These are phyloP conservation scores for Piper longum DNA, from an alignment of 164 flowering plant genomes.

Conservation along the genomic window DNA sequence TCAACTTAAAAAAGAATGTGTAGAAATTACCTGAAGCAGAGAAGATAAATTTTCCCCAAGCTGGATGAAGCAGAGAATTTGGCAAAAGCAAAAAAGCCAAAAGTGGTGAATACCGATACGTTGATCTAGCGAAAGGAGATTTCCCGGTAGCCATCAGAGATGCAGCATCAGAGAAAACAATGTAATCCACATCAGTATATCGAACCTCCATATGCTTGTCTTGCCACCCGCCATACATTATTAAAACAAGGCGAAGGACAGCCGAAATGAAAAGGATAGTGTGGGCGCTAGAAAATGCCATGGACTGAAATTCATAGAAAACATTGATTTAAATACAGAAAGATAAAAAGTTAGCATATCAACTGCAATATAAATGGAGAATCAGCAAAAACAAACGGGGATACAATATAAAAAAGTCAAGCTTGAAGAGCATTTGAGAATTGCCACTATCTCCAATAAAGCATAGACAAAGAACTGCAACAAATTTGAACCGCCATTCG, in stretches of 20 bases:
- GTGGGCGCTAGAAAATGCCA: conserved; percentile 9
- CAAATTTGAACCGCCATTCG: too few species aligned
- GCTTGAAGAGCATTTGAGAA: too few species aligned
- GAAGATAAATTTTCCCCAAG: conserved; percentile 88
- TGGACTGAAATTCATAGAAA: neutral
- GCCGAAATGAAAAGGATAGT: conserved; percentile 47
- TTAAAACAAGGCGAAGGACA: conserved; percentile 40
- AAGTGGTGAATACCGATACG: conserved; percentile 80
- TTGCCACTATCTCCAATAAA: too few species aligned
- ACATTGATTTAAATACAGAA: neutral
- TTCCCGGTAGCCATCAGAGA: conserved; percentile 49
- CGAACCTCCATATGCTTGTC: conserved; percentile 86
- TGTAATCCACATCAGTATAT: conserved; percentile 84
- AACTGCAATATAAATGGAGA: too few species aligned
- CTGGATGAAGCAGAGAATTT: conserved; percentile 56
- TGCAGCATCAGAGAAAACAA: conserved; percentile 92
- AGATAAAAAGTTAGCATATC: neutral
- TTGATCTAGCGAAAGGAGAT: conserved; percentile 70
- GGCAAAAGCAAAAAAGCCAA: conserved; percentile 73
- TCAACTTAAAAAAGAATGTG: neutral
- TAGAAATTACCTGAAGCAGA: conserved; percentile 59
- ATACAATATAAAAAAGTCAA: too few species aligned
- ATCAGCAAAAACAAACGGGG: too few species aligned
- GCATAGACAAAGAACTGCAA: too few species aligned
- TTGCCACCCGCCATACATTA: conserved; percentile 91